phyloP scores from a whole-genome alignment of 306 rosid genomes.

The Canavalia gladiata region DNA sequence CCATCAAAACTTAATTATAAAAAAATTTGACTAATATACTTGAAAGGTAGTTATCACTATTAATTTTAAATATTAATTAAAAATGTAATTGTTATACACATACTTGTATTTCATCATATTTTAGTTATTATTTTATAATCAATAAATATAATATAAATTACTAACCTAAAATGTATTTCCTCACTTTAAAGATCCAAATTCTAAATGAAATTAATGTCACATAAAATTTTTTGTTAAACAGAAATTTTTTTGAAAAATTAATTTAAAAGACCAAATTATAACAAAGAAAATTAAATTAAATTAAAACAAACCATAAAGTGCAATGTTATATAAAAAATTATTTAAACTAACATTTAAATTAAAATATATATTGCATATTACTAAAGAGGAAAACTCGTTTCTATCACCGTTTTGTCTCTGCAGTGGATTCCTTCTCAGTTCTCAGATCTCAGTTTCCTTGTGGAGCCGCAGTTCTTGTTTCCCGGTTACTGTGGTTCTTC shows the following conservation, averaged over 20 bases:
- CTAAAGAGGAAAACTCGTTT: neutral
- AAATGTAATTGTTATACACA: too few species aligned
- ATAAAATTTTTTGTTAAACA: neutral
- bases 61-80: too few species aligned
- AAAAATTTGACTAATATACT: too few species aligned
- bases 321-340: too few species aligned
- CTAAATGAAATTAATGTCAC: neutral
- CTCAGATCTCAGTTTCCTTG: constrained; percentile 49
- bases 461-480: constrained; percentile 1
- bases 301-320: too few species aligned
- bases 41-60: too few species aligned
- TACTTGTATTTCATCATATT: too few species aligned
- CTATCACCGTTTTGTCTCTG: constrained; percentile 14
- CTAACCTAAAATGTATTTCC: neutral
- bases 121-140: too few species aligned
- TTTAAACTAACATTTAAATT: too few species aligned
- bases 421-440: constrained; percentile 7
- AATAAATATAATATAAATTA: too few species aligned
- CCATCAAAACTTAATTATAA: too few species aligned
- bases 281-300: neutral
- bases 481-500: neutral
- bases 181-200: neutral
- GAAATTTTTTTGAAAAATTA: neutral
- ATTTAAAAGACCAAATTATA: neutral
- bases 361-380: neutral